Conservation (phyloP, 306 rosid genomes). For the Dryas octopetala region DNA sequence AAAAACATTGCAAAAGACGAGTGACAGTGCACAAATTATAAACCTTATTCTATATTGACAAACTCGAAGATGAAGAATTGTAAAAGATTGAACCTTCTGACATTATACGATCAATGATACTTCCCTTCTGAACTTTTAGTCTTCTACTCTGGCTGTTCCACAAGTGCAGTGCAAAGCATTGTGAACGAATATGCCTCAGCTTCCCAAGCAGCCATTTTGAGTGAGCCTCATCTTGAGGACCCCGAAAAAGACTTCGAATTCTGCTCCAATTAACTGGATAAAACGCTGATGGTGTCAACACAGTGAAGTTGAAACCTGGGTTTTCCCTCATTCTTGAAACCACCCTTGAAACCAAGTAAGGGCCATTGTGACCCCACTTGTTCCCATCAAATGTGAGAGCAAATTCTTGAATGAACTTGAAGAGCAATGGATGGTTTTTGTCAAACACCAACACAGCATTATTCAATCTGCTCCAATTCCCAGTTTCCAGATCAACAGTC, state of each 20-base stretch:
- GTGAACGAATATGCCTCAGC: constrained; percentile 45
- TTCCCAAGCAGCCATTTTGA: constrained; percentile 60
- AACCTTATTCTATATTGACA: constrained; percentile 32
- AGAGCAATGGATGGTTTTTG: constrained; percentile 70
- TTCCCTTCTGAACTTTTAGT: constrained; percentile 61
- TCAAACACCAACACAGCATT: constrained; percentile 84
- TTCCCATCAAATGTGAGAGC: constrained; percentile 83
- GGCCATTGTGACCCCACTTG: constrained; percentile 98
- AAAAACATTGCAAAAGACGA: constrained; percentile 8
- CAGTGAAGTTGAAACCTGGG: constrained; percentile 49
- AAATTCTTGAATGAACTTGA: constrained; percentile 78
- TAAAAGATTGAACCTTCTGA: constrained; percentile 54
- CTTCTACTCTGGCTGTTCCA: constrained; percentile 81
- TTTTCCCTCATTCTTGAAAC: constrained; percentile 55
- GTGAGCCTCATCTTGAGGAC: constrained; percentile 52
- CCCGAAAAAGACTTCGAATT: constrained; percentile 48
- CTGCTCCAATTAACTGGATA: constrained; percentile 85
- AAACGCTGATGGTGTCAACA: constrained; percentile 73
- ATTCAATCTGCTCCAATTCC: constrained; percentile 83
- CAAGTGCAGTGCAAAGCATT: constrained; percentile 67
- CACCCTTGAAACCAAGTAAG: constrained; percentile 87
- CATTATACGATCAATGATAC: constrained; percentile 58
- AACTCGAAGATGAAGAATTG: constrained; percentile 35
- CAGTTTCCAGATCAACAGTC: constrained; percentile 49
- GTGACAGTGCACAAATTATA: constrained; percentile 9